Conservation (phyloP, 345 rosid genomes). For the Kandelia obovata region DNA sequence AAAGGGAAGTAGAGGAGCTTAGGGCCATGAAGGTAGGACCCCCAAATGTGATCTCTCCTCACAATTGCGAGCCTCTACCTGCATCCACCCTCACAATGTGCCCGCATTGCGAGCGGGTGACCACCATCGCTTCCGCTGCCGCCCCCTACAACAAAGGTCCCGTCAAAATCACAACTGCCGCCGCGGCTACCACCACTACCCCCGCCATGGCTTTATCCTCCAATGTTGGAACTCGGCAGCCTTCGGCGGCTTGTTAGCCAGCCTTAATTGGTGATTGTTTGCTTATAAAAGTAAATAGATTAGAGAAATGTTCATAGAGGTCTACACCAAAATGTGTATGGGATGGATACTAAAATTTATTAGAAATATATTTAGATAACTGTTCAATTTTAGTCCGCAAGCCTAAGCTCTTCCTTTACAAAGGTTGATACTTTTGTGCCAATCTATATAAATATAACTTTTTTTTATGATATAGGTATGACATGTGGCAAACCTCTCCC, state of each 20-base stretch:
- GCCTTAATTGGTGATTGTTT: neutral
- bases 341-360: constrained; percentile 12
- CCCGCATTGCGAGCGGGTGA: constrained; percentile 86
- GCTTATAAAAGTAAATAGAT: constrained; percentile 5
- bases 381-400: too few species aligned
- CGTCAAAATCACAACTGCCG: constrained; percentile 14
- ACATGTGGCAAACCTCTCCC: too few species aligned
- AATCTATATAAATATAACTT: too few species aligned
- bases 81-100: constrained; percentile 87
- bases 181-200: constrained; percentile 12
- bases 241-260: constrained; percentile 42
- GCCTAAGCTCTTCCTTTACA: too few species aligned
- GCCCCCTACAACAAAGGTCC: constrained; percentile 24
- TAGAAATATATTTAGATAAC: too few species aligned
- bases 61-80: constrained; percentile 46
- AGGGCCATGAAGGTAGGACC: constrained; percentile 76
- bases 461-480: too few species aligned
- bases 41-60: constrained; percentile 50
- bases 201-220: constrained; percentile 28
- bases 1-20: constrained; percentile 88
- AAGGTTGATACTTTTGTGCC: too few species aligned
- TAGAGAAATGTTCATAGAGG: constrained; percentile 25
- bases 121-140: constrained; percentile 35
- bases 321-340: constrained; percentile 20
- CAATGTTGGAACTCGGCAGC: constrained; percentile 35